Evolutionary conservation across 306 rosid species (phyloP).

Genomic region (Quercus dentata): DNA sequence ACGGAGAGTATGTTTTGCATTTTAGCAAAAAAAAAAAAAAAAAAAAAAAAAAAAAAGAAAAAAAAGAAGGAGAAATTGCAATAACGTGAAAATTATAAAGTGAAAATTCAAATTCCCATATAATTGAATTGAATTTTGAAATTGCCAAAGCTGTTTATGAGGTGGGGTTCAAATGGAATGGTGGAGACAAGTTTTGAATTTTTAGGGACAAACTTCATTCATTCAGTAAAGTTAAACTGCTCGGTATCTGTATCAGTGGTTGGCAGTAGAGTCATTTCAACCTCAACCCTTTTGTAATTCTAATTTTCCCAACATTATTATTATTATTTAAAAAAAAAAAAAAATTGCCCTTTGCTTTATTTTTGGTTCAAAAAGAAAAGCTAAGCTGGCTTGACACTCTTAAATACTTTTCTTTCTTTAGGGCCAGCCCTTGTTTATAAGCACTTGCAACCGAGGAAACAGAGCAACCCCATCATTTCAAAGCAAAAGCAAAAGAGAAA

Average conservation of each 20-base stretch:
- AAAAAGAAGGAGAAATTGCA: neutral
- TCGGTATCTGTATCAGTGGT: constrained; percentile 46
- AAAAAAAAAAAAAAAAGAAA: neutral
- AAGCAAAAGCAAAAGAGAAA: constrained; percentile 31
- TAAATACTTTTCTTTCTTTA: neutral
- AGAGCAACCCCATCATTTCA: constrained; percentile 61
- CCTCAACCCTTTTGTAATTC: constrained; percentile 19
- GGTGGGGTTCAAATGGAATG: constrained; percentile 6
- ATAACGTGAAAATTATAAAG: neutral
- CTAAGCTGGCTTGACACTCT: constrained; percentile 21
- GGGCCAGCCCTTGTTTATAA: constrained; percentile 25
- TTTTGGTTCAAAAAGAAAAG: constrained; percentile 40
- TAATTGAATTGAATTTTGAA: neutral
- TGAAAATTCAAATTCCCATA: neutral
- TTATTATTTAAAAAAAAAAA: neutral
- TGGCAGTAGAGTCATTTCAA: constrained; percentile 63
- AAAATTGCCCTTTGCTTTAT: neutral
- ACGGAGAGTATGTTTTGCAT: rapidly evolving
- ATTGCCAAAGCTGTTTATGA: neutral
- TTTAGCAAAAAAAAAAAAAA: too few relatives aligned
- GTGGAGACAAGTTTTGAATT: constrained; percentile 6
- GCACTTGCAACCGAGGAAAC: constrained; percentile 39
- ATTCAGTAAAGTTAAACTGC: constrained; percentile 30
- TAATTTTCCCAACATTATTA: neutral
- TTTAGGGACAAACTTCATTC: constrained; percentile 27